A percentile compares a stretch with the other conserved stretches of the same genome.
phyloP scores from a whole-genome alignment of 495 filamentous ascomycete genomes.

The Chlorociboria aeruginascens region DNA sequence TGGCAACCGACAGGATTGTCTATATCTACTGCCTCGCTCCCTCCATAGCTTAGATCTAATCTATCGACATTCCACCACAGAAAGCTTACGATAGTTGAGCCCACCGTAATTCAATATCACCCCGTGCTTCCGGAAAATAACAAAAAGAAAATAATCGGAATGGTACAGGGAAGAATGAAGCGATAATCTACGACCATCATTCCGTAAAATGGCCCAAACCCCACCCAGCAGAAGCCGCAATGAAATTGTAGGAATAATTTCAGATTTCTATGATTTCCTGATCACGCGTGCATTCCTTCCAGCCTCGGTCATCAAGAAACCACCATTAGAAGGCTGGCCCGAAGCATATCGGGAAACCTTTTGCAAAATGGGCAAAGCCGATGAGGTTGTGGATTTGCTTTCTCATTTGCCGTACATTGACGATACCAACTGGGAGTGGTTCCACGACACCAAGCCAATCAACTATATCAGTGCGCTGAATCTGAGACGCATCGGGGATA shows the following conservation, averaged over 20 bases:
- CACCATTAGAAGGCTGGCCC: constrained; percentile 2
- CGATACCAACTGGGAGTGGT: neutral
- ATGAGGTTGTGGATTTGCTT: constrained; percentile 3
- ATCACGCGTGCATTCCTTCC: constrained; percentile 2
- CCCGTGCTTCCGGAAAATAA: too few species aligned
- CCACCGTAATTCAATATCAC: too few species aligned
- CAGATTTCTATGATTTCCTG: constrained; percentile 1
- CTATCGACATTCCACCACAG: too few species aligned
- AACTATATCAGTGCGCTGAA: neutral
- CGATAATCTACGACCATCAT: too few species aligned
- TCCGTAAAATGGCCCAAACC: neutral
- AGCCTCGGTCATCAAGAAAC: neutral
- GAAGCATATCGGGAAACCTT: neutral
- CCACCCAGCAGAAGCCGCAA: neutral
- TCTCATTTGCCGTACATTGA: constrained; percentile 1
- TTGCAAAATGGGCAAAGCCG: constrained; percentile 2
- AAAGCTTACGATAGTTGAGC: too few species aligned
- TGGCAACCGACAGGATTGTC: too few species aligned
- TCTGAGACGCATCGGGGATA: neutral
- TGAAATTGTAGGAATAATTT: neutral
- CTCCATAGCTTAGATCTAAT: too few species aligned
- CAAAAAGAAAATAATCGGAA: too few species aligned
- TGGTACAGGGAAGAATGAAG: too few species aligned
- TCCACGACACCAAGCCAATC: neutral
- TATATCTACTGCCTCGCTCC: too few species aligned